Conservation (phyloP, 495 filamentous ascomycete species). For the Aspergillus hancockii region DNA sequence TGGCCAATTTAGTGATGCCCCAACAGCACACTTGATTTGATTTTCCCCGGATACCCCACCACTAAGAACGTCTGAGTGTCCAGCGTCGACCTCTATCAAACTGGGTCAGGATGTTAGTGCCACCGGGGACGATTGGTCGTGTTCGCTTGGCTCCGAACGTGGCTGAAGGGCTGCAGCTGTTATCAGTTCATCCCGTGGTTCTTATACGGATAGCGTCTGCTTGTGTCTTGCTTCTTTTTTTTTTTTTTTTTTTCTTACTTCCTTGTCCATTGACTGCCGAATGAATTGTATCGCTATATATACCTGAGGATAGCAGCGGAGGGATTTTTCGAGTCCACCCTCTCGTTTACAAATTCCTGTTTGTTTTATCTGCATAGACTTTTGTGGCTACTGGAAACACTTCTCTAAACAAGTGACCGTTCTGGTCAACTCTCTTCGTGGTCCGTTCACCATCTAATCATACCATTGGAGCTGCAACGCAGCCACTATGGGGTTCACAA, state of each 20-base stretch:
- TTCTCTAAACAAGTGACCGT: not conserved
- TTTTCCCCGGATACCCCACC: conserved; percentile 29
- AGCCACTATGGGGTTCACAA: conserved; percentile 12
- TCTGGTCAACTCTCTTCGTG: not conserved
- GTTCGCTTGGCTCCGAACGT: conserved; percentile 18
- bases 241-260: conserved; percentile 1
- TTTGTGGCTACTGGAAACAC: not conserved
- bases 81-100: conserved; percentile 18
- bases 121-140: conserved; percentile 16
- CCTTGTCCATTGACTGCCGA: not conserved
- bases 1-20: conserved; percentile 1
- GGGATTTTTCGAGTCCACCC: not conserved
- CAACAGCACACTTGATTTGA: conserved; percentile 11
- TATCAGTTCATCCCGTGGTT: conserved; percentile 4
- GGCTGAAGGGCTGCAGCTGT: conserved; percentile 12
- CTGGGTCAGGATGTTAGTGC: conserved; percentile 25
- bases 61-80: conserved; percentile 29
- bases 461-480: conserved; percentile 10
- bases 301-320: not conserved
- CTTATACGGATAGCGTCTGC: conserved; percentile 17
- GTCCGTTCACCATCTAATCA: conserved; percentile 1
- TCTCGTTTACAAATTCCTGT: not conserved
- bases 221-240: no score
- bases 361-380: not conserved
- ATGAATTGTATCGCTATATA: not conserved